These are phyloP conservation scores for Erucastrum elatum DNA, from an alignment of 345 rosid species.

Conservation along the genomic window DNA sequence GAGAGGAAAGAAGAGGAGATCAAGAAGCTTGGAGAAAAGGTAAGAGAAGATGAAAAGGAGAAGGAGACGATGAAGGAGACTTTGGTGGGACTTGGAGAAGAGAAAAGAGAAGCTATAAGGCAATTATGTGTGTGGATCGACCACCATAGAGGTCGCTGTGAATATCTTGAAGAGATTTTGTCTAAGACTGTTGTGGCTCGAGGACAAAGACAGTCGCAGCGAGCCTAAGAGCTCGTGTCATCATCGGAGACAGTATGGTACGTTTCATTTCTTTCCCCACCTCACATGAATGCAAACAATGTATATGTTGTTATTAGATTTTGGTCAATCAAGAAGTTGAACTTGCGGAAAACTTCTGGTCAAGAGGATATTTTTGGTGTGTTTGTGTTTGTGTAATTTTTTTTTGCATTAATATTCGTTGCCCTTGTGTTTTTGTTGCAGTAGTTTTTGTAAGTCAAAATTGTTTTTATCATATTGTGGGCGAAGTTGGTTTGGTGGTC, in stretches of 20 bases:
- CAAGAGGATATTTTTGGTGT: conserved; percentile 16
- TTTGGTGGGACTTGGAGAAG: conserved; percentile 60
- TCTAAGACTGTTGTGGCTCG: conserved; percentile 28
- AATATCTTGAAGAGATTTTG: conserved; percentile 51
- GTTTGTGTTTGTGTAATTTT: conserved; percentile 20
- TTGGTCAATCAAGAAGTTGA: conserved; percentile 5
- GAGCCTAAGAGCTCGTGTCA: conserved; percentile 13
- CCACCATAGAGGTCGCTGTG: conserved; percentile 65
- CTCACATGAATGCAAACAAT: conserved; percentile 11
- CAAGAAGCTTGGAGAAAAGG: conserved; percentile 49
- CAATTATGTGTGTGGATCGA: conserved; percentile 88
- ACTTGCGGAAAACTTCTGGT: neutral
- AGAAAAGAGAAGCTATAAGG: conserved; percentile 84
- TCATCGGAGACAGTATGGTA: neutral
- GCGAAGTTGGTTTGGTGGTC: conserved; percentile 27
- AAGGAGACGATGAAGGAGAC: conserved; percentile 49
- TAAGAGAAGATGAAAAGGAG: conserved; percentile 52
- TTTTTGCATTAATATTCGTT: conserved; percentile 5
- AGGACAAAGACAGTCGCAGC: conserved; percentile 31
- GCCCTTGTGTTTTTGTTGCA: neutral
- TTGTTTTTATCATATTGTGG: neutral
- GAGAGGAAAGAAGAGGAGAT: conserved; percentile 40
- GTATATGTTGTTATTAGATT: conserved; percentile 19
- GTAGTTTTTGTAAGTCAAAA: conserved; percentile 5
- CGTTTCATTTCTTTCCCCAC: conserved; percentile 1